Evolutionary conservation across 2,329 filamentous ascomycete species (phyloP).

Genomic region (Cyanodermella asteris): DNA sequence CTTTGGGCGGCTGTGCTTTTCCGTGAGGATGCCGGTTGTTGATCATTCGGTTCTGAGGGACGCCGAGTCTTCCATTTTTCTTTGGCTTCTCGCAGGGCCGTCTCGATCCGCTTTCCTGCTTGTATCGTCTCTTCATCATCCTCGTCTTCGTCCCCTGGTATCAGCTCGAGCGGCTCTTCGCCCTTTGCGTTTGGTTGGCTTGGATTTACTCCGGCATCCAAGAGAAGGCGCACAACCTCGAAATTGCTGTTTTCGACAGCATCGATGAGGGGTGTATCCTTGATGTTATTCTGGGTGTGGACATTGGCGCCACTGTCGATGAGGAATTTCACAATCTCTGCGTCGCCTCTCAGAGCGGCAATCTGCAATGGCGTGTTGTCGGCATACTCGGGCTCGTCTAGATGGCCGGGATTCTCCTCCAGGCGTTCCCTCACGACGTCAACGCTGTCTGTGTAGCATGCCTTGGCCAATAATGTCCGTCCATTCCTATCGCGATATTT

Average conservation of each 20-base stretch:
- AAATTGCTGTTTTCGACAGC: constrained; percentile 90
- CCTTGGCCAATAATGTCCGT: constrained; percentile 72
- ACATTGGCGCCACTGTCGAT: constrained; percentile 68
- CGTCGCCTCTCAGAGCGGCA: constrained; percentile 67
- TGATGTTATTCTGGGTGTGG: constrained; percentile 56
- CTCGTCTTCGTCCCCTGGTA: constrained; percentile 53
- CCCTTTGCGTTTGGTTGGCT: constrained; percentile 80
- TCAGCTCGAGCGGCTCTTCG: constrained; percentile 70
- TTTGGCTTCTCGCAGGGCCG: constrained; percentile 39
- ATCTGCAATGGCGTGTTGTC: constrained; percentile 94
- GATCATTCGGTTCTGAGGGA: constrained; percentile 20
- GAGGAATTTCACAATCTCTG: constrained; percentile 69
- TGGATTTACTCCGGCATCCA: constrained; percentile 77
- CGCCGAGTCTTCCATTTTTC: constrained; percentile 28
- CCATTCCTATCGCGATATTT: constrained; percentile 87
- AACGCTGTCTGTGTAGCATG: constrained; percentile 68
- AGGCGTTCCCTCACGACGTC: constrained; percentile 55
- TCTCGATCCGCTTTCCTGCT: too few relatives aligned
- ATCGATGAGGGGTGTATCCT: constrained; percentile 85
- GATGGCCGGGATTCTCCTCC: constrained; percentile 60
- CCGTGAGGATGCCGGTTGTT: too few relatives aligned
- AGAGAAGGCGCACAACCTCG: constrained; percentile 62
- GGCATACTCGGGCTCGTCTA: constrained; percentile 79
- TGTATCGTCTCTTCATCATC: too few relatives aligned
- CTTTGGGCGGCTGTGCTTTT: too few relatives aligned